Evolutionary conservation across 352 stramenopile genomes (phyloP).

Genomic region (Globisporangium spiculum): DNA sequence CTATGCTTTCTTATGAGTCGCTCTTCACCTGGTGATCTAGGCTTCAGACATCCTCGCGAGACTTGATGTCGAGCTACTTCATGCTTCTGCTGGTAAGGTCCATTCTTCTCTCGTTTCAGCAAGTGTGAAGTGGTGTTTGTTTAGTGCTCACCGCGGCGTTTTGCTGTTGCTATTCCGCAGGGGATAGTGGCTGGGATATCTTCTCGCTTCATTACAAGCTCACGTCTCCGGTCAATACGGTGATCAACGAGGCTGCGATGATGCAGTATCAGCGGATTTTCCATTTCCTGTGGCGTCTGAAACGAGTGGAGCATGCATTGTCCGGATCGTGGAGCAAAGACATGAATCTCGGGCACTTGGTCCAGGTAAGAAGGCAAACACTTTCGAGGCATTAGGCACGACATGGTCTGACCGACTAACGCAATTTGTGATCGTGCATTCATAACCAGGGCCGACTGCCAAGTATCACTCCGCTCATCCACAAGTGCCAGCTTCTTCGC

Average conservation of each 20-base stretch:
- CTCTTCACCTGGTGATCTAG: slow-evolving; percentile 25
- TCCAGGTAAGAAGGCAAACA: slow-evolving; percentile 58
- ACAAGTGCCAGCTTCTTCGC: slow-evolving; percentile 93
- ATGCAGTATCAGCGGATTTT: slow-evolving; percentile 89
- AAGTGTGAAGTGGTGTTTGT: neutral
- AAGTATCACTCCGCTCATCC: slow-evolving; percentile 69
- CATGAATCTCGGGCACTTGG: slow-evolving; percentile 93
- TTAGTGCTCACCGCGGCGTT: neutral
- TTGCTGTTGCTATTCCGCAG: slow-evolving; percentile 19
- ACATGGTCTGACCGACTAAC: neutral
- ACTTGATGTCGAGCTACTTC: slow-evolving; percentile 90
- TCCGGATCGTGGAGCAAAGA: slow-evolving; percentile 96
- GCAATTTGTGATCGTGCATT: slow-evolving; percentile 21
- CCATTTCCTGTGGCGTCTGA: slow-evolving; percentile 88
- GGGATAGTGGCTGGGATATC: slow-evolving; percentile 94
- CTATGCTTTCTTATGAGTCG: neutral
- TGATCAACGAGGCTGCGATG: slow-evolving; percentile 86
- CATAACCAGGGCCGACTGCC: slow-evolving; percentile 48
- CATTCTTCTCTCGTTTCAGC: neutral
- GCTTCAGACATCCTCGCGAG: slow-evolving; percentile 89
- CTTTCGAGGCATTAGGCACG: neutral
- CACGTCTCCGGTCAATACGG: slow-evolving; percentile 81
- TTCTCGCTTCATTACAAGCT: slow-evolving; percentile 91
- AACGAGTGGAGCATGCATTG: slow-evolving; percentile 90
- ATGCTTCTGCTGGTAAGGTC: slow-evolving; percentile 55